Conservation (phyloP, 495 filamentous ascomycete species). For the Barbatosphaeria neglecta region DNA sequence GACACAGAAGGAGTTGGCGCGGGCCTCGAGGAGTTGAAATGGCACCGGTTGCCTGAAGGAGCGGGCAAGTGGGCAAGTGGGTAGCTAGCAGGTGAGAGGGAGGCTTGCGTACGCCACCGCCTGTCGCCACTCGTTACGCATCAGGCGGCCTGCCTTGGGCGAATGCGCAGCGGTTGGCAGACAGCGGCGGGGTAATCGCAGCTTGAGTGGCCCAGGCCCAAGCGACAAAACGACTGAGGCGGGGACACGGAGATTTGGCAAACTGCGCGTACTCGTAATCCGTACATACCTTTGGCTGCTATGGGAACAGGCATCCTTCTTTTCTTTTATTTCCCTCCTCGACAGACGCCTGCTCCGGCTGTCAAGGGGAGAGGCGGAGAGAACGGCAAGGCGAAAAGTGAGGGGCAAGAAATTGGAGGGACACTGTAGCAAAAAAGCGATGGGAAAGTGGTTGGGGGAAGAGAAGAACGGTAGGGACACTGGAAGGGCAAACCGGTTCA, state of each 20-base stretch:
- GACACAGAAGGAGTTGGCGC: too few relatives aligned
- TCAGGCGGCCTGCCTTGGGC: background rate
- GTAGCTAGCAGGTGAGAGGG: background rate
- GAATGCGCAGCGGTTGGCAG: background rate
- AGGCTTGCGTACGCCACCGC: background rate
- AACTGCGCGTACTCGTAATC: too few relatives aligned
- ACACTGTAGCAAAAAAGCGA: too few relatives aligned
- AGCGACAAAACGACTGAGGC: background rate
- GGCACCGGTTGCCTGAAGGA: background rate
- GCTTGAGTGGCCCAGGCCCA: background rate
- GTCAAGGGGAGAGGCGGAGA: background rate
- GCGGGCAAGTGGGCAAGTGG: too few relatives aligned
- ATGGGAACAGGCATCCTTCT: slow-evolving; percentile 31
- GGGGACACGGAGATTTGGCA: too few relatives aligned
- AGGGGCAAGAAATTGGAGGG: too few relatives aligned
- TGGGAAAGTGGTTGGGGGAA: too few relatives aligned
- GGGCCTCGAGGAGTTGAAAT: background rate
- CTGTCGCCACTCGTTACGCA: background rate
- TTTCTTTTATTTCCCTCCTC: too few relatives aligned
- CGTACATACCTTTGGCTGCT: slow-evolving; percentile 33
- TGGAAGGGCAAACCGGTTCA: too few relatives aligned
- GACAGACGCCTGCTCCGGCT: too few relatives aligned
- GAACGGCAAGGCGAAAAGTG: background rate
- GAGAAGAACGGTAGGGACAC: too few relatives aligned
- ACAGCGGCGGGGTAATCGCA: background rate